Conservation (phyloP, 352 stramenopile species). For the Globisporangium spiculum region DNA sequence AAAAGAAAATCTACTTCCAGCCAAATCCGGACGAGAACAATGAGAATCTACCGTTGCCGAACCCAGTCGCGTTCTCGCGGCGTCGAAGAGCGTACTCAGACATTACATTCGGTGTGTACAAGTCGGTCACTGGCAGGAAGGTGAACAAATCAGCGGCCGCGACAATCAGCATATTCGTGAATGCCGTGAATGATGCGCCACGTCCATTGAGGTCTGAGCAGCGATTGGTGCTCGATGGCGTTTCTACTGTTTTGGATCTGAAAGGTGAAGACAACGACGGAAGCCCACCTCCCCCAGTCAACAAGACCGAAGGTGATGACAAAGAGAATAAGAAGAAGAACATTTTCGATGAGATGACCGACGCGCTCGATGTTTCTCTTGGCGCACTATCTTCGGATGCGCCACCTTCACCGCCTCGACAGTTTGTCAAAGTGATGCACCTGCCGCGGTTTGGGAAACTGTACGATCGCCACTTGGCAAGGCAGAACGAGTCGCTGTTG, state of each 20-base stretch:
- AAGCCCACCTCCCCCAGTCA: constrained; percentile 1
- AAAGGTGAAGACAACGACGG: constrained; percentile 41
- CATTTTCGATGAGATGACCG: constrained; percentile 1
- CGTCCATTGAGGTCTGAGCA: constrained; percentile 17
- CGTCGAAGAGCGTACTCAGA: constrained; percentile 33
- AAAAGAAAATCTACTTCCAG: constrained; percentile 51
- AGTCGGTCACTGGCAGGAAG: constrained; percentile 21
- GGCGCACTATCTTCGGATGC: background rate
- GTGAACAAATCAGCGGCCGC: constrained; percentile 26
- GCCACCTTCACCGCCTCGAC: constrained; percentile 6
- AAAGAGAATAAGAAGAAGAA: background rate
- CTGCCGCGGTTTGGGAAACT: constrained; percentile 50
- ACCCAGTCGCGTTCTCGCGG: constrained; percentile 35
- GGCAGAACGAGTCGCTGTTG: constrained; percentile 17
- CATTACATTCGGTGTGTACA: constrained; percentile 32
- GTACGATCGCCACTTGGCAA: constrained; percentile 44
- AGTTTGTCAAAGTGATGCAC: constrained; percentile 38
- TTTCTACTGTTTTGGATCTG: constrained; percentile 33
- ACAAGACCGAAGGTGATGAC: background rate
- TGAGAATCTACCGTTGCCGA: constrained; percentile 36
- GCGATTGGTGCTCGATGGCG: constrained; percentile 22
- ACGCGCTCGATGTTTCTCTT: background rate
- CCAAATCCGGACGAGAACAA: constrained; percentile 46
- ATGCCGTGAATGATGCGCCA: constrained; percentile 46
- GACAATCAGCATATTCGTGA: constrained; percentile 54